Evolutionary conservation across 1,139 yeast genomes (phyloP), one percentile per base, ranked within the genome.

Genomic region (Hemisphaericaspora lyxosophila): DNA sequence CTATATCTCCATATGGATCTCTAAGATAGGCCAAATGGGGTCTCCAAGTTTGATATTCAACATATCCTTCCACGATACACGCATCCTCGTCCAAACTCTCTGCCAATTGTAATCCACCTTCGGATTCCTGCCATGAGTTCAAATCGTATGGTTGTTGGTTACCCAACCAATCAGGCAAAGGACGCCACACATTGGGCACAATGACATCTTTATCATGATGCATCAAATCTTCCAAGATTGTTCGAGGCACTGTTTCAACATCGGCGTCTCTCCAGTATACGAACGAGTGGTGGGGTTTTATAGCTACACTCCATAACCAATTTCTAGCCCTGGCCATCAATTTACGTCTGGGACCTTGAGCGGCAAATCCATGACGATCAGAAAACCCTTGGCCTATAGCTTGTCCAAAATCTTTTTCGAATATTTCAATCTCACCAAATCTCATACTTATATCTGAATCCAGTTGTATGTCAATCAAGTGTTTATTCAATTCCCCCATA

Each of bases 111-210:
- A 85, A 62, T 2, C 92, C 95, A 28, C 94, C 89, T 47, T 83
- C 92, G 33, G 85, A 75, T 61, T 87, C 96, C 54, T 83, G 88
- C 96, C 96, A 87, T 25, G 95, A 85, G 64, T 87, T 87, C 57
- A 87, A 73, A 65, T 87, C 96, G 55, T 87, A 87, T 1, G 96
- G 95, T 59, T 87, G 96, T 55, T 85, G 90, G 55, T 82, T 82
- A 6, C 94, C 94, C 42, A 86, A 71, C 90, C 92, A 86, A 59
- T 84, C 92, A 2, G 95, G 95, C 45, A 87, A 66, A 1, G 96
- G 96, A 50, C 96, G 74, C 96, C 96, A 87, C 34, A 87, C 94
- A 54, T 87, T 87, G 17, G 96, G 96, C 17, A 87, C 90, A 41
- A 60, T 73, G 14, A 73, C 73, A 46, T 73, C 79, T 51, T 69